A percentile compares a stretch with the other conserved stretches of the same genome.
phyloP scores from a whole-genome alignment of 2,329 filamentous ascomycete genomes.

The Trichoderma lentiforme region DNA sequence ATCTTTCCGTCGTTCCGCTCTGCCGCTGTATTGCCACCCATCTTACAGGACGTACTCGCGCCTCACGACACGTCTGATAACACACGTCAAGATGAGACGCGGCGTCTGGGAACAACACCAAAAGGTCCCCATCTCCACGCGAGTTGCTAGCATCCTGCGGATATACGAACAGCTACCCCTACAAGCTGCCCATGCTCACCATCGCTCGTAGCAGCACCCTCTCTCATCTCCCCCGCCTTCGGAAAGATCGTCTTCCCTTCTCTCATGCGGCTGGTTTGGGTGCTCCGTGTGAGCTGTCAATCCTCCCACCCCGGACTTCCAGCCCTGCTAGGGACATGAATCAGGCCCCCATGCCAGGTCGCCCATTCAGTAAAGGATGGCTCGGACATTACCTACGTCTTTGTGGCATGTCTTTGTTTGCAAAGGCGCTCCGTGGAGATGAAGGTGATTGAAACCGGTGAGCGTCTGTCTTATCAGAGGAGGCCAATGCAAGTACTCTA shows the following conservation, averaged over 20 bases:
- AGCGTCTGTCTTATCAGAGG: not conserved
- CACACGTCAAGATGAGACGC: not conserved
- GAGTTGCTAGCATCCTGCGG: not conserved
- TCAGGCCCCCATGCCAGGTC: slow-evolving; percentile 4
- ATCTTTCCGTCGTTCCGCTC: not conserved
- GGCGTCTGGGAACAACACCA: not conserved
- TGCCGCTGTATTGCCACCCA: not conserved
- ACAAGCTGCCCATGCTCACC: not conserved
- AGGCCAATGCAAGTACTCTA: not conserved
- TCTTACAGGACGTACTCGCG: not conserved
- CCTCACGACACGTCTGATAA: not conserved
- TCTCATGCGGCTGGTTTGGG: not conserved
- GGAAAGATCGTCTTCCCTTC: not conserved
- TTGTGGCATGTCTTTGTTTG: not conserved
- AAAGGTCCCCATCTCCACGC: not conserved
- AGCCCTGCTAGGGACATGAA: slow-evolving; percentile 15
- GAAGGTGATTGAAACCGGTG: slow-evolving; percentile 8
- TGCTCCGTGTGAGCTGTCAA: slow-evolving; percentile 15
- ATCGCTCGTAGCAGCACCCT: not conserved
- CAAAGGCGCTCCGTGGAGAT: not conserved
- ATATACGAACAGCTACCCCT: not conserved
- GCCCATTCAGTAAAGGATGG: not conserved
- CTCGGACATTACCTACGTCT: slow-evolving; percentile 11
- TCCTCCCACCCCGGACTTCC: not conserved
- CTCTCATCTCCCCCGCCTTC: slow-evolving; percentile 5